phyloP scores from a whole-genome alignment of 805 yeast genomes.

The Wickerhamomyces bisporus region DNA sequence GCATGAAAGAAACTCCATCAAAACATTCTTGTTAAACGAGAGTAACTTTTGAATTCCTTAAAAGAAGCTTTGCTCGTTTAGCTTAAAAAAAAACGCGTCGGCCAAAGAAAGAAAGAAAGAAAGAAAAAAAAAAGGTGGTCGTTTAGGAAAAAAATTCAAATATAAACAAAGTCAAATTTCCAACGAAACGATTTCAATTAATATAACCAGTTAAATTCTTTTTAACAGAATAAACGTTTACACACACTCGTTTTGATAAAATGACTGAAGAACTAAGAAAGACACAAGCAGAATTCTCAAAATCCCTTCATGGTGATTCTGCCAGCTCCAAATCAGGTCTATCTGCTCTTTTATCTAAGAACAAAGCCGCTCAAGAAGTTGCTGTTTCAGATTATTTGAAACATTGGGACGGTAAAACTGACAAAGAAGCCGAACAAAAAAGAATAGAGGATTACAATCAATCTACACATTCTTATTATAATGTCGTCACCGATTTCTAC shows the following conservation, averaged over 20 bases:
- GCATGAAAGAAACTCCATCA: too few species aligned
- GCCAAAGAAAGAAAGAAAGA: too few species aligned
- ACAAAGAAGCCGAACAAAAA: conserved; percentile 60
- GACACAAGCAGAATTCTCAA: conserved; percentile 59
- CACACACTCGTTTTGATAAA: background rate
- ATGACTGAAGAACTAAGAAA: conserved; percentile 26
- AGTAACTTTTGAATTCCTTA: too few species aligned
- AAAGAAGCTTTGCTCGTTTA: too few species aligned
- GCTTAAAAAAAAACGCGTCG: too few species aligned
- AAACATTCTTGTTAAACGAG: too few species aligned
- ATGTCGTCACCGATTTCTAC: conserved; percentile 95
- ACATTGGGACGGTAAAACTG: conserved; percentile 94
- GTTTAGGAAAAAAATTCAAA: too few species aligned
- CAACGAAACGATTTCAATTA: too few species aligned
- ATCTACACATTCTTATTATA: conserved; percentile 92
- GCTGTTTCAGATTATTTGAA: conserved; percentile 90
- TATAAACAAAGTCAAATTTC: too few species aligned
- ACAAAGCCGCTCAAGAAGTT: conserved; percentile 71
- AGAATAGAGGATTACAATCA: conserved; percentile 84
- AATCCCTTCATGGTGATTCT: conserved; percentile 78
- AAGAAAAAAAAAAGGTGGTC: too few species aligned
- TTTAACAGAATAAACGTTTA: too few species aligned
- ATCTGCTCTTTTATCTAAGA: conserved; percentile 70
- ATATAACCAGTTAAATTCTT: too few species aligned
- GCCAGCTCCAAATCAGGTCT: conserved; percentile 64